phyloP scores from a whole-genome alignment of 345 rosid genomes.

The Chamaenerion angustifolium region DNA sequence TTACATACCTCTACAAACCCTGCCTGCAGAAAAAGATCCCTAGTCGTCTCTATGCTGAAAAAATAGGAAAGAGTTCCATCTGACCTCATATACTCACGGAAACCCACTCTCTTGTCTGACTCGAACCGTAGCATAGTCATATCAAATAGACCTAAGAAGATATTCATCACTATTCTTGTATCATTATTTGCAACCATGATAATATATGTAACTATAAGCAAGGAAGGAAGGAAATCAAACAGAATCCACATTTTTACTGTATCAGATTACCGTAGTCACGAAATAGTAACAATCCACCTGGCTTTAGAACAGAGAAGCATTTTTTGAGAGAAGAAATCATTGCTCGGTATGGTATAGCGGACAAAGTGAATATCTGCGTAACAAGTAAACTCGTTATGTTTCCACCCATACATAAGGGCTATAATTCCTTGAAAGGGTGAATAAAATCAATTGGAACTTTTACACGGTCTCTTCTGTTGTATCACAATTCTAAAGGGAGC shows the following conservation, averaged over 20 bases:
- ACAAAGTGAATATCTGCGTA: constrained; percentile 72
- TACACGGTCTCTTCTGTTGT: no score
- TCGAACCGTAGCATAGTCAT: constrained; percentile 88
- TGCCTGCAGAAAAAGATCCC: constrained; percentile 42
- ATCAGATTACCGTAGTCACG: constrained; percentile 86
- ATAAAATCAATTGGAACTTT: no score
- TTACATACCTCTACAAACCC: constrained; percentile 65
- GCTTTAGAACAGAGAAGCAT: constrained; percentile 63
- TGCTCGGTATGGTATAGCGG: constrained; percentile 56
- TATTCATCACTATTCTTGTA: not conserved
- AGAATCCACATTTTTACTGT: constrained; percentile 5
- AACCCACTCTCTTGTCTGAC: constrained; percentile 52
- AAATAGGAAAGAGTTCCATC: constrained; percentile 88
- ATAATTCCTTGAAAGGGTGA: no score
- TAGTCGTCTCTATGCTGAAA: constrained; percentile 51
- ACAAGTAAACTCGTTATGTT: not conserved
- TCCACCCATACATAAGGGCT: no score
- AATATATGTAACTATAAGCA: no score
- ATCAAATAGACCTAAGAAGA: constrained; percentile 67
- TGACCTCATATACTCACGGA: constrained; percentile 59
- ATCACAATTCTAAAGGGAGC: no score
- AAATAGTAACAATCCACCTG: constrained; percentile 66
- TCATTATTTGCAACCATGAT: no score
- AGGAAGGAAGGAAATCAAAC: not conserved
- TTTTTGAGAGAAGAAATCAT: constrained; percentile 52